These are phyloP conservation scores for Peronospora destructor DNA, from an alignment of 352 stramenopile genomes.

Conservation along the genomic window DNA sequence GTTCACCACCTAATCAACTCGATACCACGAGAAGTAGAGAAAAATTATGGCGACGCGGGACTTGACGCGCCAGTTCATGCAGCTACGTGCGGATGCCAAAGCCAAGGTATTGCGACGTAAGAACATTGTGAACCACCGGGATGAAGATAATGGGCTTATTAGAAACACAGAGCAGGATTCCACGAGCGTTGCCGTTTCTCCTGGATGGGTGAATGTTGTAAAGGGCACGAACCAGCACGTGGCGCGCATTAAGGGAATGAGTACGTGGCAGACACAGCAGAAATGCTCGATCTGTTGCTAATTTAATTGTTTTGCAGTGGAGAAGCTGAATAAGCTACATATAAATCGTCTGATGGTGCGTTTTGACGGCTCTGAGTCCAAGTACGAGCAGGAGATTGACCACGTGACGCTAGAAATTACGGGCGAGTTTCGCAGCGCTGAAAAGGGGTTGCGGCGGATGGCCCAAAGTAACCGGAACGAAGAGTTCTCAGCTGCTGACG, in stretches of 20 bases:
- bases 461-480: conserved; percentile 42
- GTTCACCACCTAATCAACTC: neutral
- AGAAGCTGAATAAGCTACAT: conserved; percentile 78
- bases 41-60: conserved; percentile 67
- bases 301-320: conserved; percentile 42
- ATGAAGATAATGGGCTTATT: conserved; percentile 67
- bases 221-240: conserved; percentile 77
- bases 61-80: conserved; percentile 61
- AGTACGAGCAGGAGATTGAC: conserved; percentile 83
- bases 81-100: conserved; percentile 70
- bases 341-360: conserved; percentile 84
- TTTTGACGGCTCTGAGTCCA: conserved; percentile 79
- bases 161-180: conserved; percentile 41
- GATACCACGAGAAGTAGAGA: conserved; percentile 1
- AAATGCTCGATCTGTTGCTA: neutral
- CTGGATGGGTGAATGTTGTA: conserved; percentile 76
- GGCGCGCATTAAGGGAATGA: conserved; percentile 71
- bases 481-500: conserved; percentile 68
- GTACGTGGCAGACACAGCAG: conserved; percentile 32
- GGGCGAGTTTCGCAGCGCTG: conserved; percentile 70
- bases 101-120: conserved; percentile 78
- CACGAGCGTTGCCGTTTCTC: conserved; percentile 36
- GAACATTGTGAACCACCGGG: conserved; percentile 70
- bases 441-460: conserved; percentile 73
- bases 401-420: conserved; percentile 75